These are phyloP conservation scores for Creolimax fragrantissima DNA, from an alignment of 78 protist genomes.

Conservation along the genomic window DNA sequence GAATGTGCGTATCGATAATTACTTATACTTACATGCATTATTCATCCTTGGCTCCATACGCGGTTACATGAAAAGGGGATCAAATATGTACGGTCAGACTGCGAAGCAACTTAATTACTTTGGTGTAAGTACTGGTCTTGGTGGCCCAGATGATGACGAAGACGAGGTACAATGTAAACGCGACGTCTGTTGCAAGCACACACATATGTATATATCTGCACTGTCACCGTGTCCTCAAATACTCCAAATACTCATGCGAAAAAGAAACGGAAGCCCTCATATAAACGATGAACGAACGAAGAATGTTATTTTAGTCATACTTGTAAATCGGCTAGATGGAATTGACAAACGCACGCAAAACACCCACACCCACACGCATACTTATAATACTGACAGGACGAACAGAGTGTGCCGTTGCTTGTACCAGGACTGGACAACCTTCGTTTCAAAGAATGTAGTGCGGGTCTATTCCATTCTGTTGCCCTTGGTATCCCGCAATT, in stretches of 20 bases:
- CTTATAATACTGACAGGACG: too few relatives aligned
- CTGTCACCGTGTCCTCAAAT: too few relatives aligned
- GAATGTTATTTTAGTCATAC: too few relatives aligned
- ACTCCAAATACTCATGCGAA: too few relatives aligned
- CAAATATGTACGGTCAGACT: not conserved
- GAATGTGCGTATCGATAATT: not conserved
- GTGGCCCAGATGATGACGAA: not conserved
- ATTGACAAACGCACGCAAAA: too few relatives aligned
- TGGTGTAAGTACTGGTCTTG: not conserved
- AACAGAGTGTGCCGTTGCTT: not conserved
- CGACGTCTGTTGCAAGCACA: too few relatives aligned
- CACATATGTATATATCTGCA: too few relatives aligned
- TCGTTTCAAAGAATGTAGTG: not conserved
- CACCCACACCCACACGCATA: too few relatives aligned
- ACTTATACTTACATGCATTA: not conserved
- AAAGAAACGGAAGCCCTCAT: too few relatives aligned
- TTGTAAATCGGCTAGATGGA: too few relatives aligned
- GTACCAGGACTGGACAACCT: not conserved
- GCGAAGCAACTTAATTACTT: not conserved
- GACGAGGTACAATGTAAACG: not conserved
- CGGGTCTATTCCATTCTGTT: not conserved
- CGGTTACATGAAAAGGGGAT: not conserved
- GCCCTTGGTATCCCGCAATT: not conserved
- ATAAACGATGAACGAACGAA: too few relatives aligned
- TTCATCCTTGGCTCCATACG: not conserved